Base-by-base conservation (phyloP, 2,329 filamentous ascomycete genomes). In the Ceratocystis ficicola region DNA sequence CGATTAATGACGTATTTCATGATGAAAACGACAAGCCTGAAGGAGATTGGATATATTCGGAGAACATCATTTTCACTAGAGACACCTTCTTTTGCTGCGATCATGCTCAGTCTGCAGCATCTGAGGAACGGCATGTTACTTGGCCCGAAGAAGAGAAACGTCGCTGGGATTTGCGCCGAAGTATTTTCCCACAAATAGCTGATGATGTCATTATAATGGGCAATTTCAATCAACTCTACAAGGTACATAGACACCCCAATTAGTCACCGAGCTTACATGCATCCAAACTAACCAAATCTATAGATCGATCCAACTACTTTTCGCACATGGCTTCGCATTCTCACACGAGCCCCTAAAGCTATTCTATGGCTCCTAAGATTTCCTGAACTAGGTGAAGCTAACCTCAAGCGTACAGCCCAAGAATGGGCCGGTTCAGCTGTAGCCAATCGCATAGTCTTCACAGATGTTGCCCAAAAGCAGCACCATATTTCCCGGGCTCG, bases 31-130 rank as follows among this genome's bases (percentile, higher is more conserved):
- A 87, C 48, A 83, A 84, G 62, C 83, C 87, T 1, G 78, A 81
- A 0, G 87, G 90, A 41, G 83, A 88, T 68, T 99, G 94, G 94
- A 85, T 99, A 44, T 99, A 99, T 73, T 90, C 89, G 1, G 94
- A 99, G 75, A 99, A 96, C 73, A 89, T 99, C 69, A 89, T 99
- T 64, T 99, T 92, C 74, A 95, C 90, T 65, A 85, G 88, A 6
- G 89, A 96, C 71, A 96, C 92, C 0, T 99, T 99, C 77, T 99
- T 99, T 78, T 99, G 94, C 74, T 97, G 94, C 72, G 94, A 99
- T 70, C 94, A 99, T 74, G 85, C 89, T 62, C 92, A 97, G 74
- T 96, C 92, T 66, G 90, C 90, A 20, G 89, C 93, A 71, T 80
- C 83, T 0, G 77, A 81, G 67, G 88, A 90, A 69, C 81, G 79